A percentile compares a stretch with the other conserved stretches of the same genome.
These are phyloP conservation scores for Citrus medica DNA, from an alignment of 345 rosid genomes.

Conservation along the genomic window DNA sequence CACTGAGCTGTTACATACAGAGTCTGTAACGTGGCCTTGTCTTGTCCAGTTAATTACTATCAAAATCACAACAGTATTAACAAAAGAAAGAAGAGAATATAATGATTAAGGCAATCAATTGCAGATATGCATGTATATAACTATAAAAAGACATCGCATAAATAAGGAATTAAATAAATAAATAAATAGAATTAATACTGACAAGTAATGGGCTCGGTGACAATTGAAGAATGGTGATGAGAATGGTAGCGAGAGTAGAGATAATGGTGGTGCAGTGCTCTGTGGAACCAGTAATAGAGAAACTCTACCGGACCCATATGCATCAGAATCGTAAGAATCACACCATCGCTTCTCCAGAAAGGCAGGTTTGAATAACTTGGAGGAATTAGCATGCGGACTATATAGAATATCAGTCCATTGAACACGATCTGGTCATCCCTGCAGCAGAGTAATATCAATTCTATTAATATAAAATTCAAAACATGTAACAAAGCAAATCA, in stretches of 20 bases:
- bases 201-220: conserved; percentile 54
- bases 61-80: no score
- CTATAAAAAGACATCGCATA: no score
- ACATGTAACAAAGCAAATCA: no score
- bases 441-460: not conserved
- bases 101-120: not conserved
- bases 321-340: conserved; percentile 28
- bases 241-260: conserved; percentile 60
- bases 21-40: no score
- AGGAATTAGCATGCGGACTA: conserved; percentile 14
- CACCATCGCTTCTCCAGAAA: conserved; percentile 40
- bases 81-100: not conserved
- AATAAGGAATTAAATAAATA: no score
- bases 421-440: conserved; percentile 49
- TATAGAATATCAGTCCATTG: conserved; percentile 31
- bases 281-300: conserved; percentile 54
- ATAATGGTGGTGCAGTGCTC: conserved; percentile 54
- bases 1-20: no score
- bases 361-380: conserved; percentile 25
- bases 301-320: conserved; percentile 54
- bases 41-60: no score
- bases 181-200: not conserved
- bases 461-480: not conserved
- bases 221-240: conserved; percentile 57
- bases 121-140: not conserved